phyloP scores from a whole-genome alignment of 73 alveolate genomes.

The Loxodes magnus region DNA sequence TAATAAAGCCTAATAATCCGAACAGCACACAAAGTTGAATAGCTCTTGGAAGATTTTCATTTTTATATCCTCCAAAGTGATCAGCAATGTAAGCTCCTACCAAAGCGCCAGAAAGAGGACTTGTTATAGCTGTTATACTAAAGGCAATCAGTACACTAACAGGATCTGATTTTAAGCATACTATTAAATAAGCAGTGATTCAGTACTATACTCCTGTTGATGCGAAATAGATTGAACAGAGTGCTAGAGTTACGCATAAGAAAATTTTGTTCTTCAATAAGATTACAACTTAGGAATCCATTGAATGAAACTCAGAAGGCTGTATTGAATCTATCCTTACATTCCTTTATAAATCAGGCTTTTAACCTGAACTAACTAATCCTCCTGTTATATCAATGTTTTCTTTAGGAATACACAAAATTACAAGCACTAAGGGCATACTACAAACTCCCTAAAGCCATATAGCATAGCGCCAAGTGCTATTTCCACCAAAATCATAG shows the following conservation, averaged over 20 bases:
- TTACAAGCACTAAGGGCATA: slow-evolving; percentile 47
- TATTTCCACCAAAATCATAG: slow-evolving; percentile 12
- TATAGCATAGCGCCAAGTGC: slow-evolving; percentile 83
- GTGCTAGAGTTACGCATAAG: slow-evolving; percentile 53
- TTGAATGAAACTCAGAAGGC: not conserved
- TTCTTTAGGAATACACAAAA: slow-evolving; percentile 46
- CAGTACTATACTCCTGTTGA: slow-evolving; percentile 91
- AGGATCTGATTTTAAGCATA: slow-evolving; percentile 54
- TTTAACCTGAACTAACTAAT: slow-evolving; percentile 19
- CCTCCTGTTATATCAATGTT: slow-evolving; percentile 55
- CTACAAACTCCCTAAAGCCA: slow-evolving; percentile 60
- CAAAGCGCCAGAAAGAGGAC: slow-evolving; percentile 85
- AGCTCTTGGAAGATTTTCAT: slow-evolving; percentile 66
- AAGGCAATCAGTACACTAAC: slow-evolving; percentile 44
- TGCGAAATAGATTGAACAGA: slow-evolving; percentile 73
- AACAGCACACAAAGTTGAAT: slow-evolving; percentile 59
- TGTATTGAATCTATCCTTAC: slow-evolving; percentile 3
- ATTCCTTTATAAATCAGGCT: slow-evolving; percentile 13
- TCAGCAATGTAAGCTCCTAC: slow-evolving; percentile 78
- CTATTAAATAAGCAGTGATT: slow-evolving; percentile 64
- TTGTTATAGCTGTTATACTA: slow-evolving; percentile 58
- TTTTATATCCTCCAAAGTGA: slow-evolving; percentile 85
- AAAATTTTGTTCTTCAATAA: slow-evolving; percentile 40
- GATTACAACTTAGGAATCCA: slow-evolving; percentile 8
- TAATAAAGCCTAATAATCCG: slow-evolving; percentile 60